phyloP scores from a whole-genome alignment of 495 filamentous ascomycete species.

The Aspergillus baeticus region DNA sequence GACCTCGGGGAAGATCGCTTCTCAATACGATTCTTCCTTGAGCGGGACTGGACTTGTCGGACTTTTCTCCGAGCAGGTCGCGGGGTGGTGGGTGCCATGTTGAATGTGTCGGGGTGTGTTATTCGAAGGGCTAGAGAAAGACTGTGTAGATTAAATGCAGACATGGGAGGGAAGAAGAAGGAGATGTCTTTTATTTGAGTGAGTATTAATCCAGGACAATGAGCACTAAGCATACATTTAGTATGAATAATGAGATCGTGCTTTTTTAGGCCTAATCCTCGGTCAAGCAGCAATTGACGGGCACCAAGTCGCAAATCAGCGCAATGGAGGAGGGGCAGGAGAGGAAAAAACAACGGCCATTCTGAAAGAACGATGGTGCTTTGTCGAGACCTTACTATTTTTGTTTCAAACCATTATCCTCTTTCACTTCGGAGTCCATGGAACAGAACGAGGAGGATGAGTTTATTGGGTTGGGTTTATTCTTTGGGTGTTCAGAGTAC shows the following conservation, averaged over 20 bases:
- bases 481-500: background rate
- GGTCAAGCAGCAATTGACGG: background rate
- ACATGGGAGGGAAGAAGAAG: background rate
- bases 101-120: background rate
- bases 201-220: background rate
- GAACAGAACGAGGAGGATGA: no score
- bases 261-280: background rate
- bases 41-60: background rate
- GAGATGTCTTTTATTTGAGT: background rate
- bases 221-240: background rate
- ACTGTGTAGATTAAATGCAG: background rate
- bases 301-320: background rate
- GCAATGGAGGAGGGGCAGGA: background rate
- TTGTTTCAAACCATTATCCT: background rate
- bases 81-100: background rate
- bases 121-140: background rate
- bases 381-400: background rate
- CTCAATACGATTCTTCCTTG: background rate
- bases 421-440: background rate
- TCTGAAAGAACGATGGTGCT: background rate
- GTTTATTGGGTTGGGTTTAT: no score
- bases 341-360: background rate
- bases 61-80: background rate
- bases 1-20: slow-evolving; percentile 10
- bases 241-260: background rate